Evolutionary conservation across 2,329 filamentous ascomycete species (phyloP), one percentile per base, ranked within the genome.

Genomic region (Penicillium brevicompactum): DNA sequence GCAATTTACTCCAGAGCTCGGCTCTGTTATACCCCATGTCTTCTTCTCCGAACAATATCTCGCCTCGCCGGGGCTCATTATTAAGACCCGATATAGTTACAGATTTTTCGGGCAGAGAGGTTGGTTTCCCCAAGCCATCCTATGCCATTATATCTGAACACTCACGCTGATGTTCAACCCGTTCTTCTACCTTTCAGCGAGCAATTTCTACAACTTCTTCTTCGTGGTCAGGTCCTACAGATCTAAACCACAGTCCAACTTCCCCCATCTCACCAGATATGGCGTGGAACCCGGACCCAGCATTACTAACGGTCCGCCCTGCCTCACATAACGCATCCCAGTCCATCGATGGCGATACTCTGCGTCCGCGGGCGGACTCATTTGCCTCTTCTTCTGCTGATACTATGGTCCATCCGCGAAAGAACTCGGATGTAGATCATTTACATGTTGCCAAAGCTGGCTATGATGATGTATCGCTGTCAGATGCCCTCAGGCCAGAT

Each of bases 401-500:
- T 53, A 69, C 73, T 49, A 58, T 72, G 42, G 47, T 70, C 4
- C 65, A 70, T 44, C 71, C 73, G 10, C 66, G 72, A 51, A 65
- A 70, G 13, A 67, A 68, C 50, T 75, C 74, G 6, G 68, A 67
- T 14, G 62, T 68, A 16, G 59, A 61, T 38, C 56, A 58, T 10
- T 50, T 58, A 6, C 44, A 55, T 22, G 52, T 54, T 13, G 45
- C 48, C 14, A 67, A 70, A 46, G 55, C 46, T n/a, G 54, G 51
- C 21, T 75, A 75, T 48, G 73, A 76, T 41, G 72, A 75, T 59
- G 69, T 75, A 13, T 62, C 72, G 8, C 43, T 74, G 8, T 66
- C 68, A 11, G 83, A 87, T 59, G 91, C 91, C 0, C 76, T 96
- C 58, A 85, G 81, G 47, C 89, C 91, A 0, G 91, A 95, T 68